Evolutionary conservation across 352 stramenopile genomes (phyloP).

Genomic region (Phytophthora macrochlamydospora): DNA sequence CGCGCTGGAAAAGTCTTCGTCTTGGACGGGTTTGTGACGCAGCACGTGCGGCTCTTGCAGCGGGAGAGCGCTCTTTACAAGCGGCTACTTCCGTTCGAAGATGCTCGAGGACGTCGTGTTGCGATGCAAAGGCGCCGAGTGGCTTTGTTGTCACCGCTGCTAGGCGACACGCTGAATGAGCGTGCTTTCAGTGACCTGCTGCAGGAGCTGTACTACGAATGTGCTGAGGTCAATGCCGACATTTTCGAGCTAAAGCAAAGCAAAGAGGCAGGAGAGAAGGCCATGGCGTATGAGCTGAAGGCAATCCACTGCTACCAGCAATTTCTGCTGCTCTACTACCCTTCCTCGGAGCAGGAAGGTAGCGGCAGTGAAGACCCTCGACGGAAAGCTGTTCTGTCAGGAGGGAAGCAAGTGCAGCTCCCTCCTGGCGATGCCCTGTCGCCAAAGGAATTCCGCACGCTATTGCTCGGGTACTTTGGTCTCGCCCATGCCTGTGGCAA

Average conservation of each 20-base stretch:
- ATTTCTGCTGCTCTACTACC: slow-evolving; percentile 75
- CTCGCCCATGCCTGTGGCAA: slow-evolving; percentile 70
- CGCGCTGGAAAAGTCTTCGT: slow-evolving; percentile 47
- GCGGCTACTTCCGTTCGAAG: slow-evolving; percentile 60
- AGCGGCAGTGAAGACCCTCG: slow-evolving; percentile 21
- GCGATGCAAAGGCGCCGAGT: slow-evolving; percentile 70
- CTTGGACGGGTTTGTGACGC: slow-evolving; percentile 74
- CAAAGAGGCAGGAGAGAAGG: slow-evolving; percentile 43
- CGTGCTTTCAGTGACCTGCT: slow-evolving; percentile 57
- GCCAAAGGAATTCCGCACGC: slow-evolving; percentile 43
- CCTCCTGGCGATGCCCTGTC: slow-evolving; percentile 37
- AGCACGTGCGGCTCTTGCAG: slow-evolving; percentile 63
- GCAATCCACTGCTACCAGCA: slow-evolving; percentile 74
- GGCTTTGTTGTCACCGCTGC: slow-evolving; percentile 47
- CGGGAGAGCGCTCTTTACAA: slow-evolving; percentile 63
- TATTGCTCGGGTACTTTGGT: slow-evolving; percentile 66
- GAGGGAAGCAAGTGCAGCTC: slow-evolving; percentile 33
- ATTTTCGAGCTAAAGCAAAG: slow-evolving; percentile 70
- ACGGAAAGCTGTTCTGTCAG: slow-evolving; percentile 33
- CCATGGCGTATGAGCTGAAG: slow-evolving; percentile 61
- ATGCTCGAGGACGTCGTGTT: slow-evolving; percentile 56
- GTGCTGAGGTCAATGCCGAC: slow-evolving; percentile 58
- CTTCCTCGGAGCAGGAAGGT: slow-evolving; percentile 5
- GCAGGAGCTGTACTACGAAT: slow-evolving; percentile 75
- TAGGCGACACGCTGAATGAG: slow-evolving; percentile 54